Evolutionary conservation across 306 rosid genomes (phyloP), one percentile per base, ranked within the genome.

Genomic region (Carpinus fangiana): DNA sequence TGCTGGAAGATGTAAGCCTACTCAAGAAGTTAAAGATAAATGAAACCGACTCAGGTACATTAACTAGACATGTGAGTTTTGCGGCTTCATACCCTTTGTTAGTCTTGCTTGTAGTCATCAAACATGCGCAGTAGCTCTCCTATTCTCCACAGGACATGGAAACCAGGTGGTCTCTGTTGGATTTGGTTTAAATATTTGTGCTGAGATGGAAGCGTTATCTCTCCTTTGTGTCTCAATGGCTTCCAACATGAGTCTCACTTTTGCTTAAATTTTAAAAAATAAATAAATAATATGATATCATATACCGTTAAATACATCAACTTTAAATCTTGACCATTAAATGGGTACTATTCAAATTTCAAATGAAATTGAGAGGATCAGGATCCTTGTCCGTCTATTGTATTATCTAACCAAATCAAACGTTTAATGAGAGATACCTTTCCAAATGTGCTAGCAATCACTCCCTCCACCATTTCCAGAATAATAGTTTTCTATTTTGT

Each of bases 11-110:
- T 79, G 59, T 86, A 55, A 86, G 73, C 75, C 81, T 72, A 52
- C 80, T 87, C 69, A 90, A 94, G 86, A 94, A 86, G 86, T 83
- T 89, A 21, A 94, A 85, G 83, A 88, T 86, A 53, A 82, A 86
- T 45, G 96, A 90, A 45, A 86, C 82, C 16, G 80, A 77, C 68
- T 57, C 89, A 82, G 96, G 94, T 81, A 85, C 38, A 8, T 75
- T 21, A 47, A 28, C 74, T n/a, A 5, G 48, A 26, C 28, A 1
- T 9, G 72, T 10, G 0, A 66, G 7, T 66, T 66, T 41, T 18
- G 8, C 5, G 8, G 47, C 50, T 0, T 41, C 38, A 11, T 12
- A 38, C 6, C 47, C 0, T 9, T 18, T 41, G 72, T 38, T 18
- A 66, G 16, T 41, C 8, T 41, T 38, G 6, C 51, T 41, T 17